phyloP scores from a whole-genome alignment of 495 filamentous ascomycete genomes.

The Lichina pygmaea region DNA sequence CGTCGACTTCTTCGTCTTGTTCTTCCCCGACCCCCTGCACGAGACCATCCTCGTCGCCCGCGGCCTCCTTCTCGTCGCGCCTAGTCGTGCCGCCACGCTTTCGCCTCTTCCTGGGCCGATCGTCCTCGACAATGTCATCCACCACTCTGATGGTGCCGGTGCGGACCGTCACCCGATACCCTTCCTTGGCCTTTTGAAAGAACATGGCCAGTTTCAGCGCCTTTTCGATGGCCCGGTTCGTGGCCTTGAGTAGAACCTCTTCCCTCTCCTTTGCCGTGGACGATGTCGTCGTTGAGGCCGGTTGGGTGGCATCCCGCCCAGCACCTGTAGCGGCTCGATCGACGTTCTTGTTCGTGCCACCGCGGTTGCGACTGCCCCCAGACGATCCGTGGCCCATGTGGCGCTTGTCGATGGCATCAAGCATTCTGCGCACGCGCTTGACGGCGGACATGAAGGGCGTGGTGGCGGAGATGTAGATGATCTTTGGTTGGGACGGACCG shows the following conservation, averaged over 20 bases:
- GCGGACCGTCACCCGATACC: constrained; percentile 8
- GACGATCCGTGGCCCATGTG: constrained; percentile 10
- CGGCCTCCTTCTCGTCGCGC: neutral
- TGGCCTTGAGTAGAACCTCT: constrained; percentile 50
- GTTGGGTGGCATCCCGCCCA: neutral
- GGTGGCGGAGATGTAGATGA: constrained; percentile 50
- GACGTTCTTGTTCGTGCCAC: neutral
- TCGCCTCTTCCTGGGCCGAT: neutral
- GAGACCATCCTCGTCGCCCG: neutral
- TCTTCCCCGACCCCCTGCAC: neutral
- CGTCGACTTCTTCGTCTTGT: no score
- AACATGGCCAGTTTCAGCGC: constrained; percentile 20
- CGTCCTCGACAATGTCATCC: constrained; percentile 13
- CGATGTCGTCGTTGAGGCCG: constrained; percentile 2
- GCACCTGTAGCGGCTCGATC: neutral
- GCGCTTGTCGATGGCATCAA: constrained; percentile 35
- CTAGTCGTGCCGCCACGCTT: neutral
- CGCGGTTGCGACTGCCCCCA: neutral
- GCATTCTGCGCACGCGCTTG: constrained; percentile 50
- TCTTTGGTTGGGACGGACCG: constrained; percentile 22
- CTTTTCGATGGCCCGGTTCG: constrained; percentile 52
- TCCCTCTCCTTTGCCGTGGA: neutral
- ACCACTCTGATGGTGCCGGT: constrained; percentile 14
- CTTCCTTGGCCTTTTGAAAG: constrained; percentile 13
- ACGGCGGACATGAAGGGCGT: constrained; percentile 64